Evolutionary conservation across 768 basidiomycete genomes (phyloP).

Genomic region (Suillus decipiens): DNA sequence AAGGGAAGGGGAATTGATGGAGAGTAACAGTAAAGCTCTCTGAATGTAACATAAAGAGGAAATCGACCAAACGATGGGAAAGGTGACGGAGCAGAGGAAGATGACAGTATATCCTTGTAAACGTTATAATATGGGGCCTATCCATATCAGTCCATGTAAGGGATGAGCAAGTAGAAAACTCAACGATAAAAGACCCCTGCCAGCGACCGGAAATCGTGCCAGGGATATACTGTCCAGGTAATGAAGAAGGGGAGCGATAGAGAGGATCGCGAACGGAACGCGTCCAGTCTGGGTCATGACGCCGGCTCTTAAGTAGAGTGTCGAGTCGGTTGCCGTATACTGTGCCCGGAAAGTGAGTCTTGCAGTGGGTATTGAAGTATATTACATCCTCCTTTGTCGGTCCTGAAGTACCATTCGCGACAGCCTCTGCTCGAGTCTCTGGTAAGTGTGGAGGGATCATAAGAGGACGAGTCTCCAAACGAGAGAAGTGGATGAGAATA

Average conservation of each 20-base stretch:
- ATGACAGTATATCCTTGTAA: slow-evolving; percentile 40
- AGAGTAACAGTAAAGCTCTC: slow-evolving; percentile 48
- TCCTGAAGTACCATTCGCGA: slow-evolving; percentile 34
- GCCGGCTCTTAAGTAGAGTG: slow-evolving; percentile 26
- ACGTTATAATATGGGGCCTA: slow-evolving; percentile 42
- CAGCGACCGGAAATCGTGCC: slow-evolving; percentile 50
- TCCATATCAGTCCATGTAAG: slow-evolving; percentile 6
- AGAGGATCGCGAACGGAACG: slow-evolving; percentile 22
- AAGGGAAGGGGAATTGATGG: slow-evolving; percentile 35
- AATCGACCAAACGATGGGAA: slow-evolving; percentile 41
- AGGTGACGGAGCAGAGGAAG: slow-evolving; percentile 33
- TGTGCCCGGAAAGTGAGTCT: slow-evolving; percentile 37
- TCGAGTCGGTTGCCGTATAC: slow-evolving; percentile 24
- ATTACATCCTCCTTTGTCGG: slow-evolving; percentile 50
- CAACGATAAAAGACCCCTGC: slow-evolving; percentile 51
- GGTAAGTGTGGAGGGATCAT: slow-evolving; percentile 43
- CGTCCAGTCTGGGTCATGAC: slow-evolving; percentile 33
- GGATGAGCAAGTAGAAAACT: not conserved
- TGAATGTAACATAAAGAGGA: slow-evolving; percentile 50
- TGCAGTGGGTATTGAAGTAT: slow-evolving; percentile 43
- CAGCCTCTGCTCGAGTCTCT: slow-evolving; percentile 37
- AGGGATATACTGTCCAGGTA: slow-evolving; percentile 37
- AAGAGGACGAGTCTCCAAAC: slow-evolving; percentile 37
- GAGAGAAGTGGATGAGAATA: slow-evolving; percentile 48
- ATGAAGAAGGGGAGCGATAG: slow-evolving; percentile 5